Evolutionary conservation across 768 basidiomycete genomes (phyloP).

Genomic region (Podaxis mareebaensis): DNA sequence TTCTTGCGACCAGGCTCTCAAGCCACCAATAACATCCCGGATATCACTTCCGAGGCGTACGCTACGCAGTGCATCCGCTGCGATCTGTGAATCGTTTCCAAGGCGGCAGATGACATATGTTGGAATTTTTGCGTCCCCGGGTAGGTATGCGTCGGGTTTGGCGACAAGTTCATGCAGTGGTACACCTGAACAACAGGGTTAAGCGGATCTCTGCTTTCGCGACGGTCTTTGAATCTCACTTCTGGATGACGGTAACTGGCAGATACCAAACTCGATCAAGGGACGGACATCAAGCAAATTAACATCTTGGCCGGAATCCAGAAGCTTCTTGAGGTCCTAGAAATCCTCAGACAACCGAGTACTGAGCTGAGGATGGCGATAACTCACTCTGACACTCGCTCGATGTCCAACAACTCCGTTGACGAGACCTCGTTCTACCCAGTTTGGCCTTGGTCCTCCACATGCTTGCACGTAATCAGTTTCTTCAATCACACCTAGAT

Average conservation of each 20-base stretch:
- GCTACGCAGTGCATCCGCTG: constrained; percentile 61
- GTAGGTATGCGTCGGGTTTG: constrained; percentile 52
- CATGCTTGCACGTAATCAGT: constrained; percentile 86
- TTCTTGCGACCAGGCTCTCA: constrained; percentile 75
- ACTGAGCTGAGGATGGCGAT: not conserved
- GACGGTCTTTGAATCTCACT: constrained; percentile 48
- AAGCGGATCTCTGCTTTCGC: not conserved
- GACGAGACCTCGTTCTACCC: constrained; percentile 55
- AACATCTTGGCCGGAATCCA: constrained; percentile 29
- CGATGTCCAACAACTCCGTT: constrained; percentile 42
- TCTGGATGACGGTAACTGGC: constrained; percentile 68
- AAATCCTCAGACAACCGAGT: not conserved
- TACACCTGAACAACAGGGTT: constrained; percentile 52
- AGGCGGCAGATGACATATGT: constrained; percentile 77
- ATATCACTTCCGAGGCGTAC: constrained; percentile 34
- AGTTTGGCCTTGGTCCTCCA: constrained; percentile 70
- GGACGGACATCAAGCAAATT: constrained; percentile 81
- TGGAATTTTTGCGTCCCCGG: constrained; percentile 25
- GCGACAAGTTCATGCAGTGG: constrained; percentile 67
- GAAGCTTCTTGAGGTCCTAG: constrained; percentile 49
- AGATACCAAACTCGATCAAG: constrained; percentile 81
- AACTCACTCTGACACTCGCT: constrained; percentile 43
- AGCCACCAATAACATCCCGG: constrained; percentile 78
- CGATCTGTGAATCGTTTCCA: constrained; percentile 93
- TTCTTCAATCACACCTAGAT: constrained; percentile 19